These are phyloP conservation scores for Penicillium verrucosum DNA, from an alignment of 2,329 filamentous ascomycete species.

Conservation along the genomic window DNA sequence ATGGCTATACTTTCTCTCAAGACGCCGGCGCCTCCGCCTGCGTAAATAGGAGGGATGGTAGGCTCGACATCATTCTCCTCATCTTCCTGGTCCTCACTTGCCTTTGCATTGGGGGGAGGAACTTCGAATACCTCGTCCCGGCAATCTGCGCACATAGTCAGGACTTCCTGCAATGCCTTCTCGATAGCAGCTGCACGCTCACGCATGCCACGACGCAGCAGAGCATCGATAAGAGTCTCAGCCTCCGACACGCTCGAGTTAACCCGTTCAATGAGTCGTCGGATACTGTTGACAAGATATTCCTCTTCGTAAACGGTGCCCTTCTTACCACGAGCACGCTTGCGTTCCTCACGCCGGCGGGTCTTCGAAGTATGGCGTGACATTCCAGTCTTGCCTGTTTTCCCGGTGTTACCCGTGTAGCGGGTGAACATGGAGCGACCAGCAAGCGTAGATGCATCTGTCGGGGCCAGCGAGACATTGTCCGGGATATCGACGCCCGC, in stretches of 20 bases:
- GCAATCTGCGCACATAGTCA: conserved; percentile 64
- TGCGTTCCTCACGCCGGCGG: conserved; percentile 84
- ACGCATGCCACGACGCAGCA: conserved; percentile 78
- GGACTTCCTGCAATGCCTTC: conserved; percentile 68
- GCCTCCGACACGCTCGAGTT: conserved; percentile 71
- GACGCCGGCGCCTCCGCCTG: conserved; percentile 32
- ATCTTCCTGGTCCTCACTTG: conserved; percentile 19
- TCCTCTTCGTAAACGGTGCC: conserved; percentile 98
- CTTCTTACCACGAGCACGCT: conserved; percentile 90
- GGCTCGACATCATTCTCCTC: conserved; percentile 27
- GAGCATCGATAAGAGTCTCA: conserved; percentile 68
- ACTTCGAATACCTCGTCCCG: conserved; percentile 67
- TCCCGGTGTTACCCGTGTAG: conserved; percentile 85
- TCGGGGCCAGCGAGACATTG: conserved; percentile 86
- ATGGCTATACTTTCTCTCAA: conserved; percentile 43
- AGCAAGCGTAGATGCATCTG: conserved; percentile 70
- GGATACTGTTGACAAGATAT: conserved; percentile 86
- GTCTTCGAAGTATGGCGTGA: conserved; percentile 81
- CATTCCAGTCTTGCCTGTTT: conserved; percentile 45
- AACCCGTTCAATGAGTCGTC: conserved; percentile 76
- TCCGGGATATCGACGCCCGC: conserved; percentile 73
- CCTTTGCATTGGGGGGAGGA: not conserved
- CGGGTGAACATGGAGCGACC: conserved; percentile 87
- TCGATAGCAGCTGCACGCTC: conserved; percentile 80
- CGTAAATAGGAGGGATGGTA: conserved; percentile 16